Evolutionary conservation across 176 grass and related monocot species (phyloP), one percentile per base, ranked within the genome.

Genomic region (Juncus inflexus): DNA sequence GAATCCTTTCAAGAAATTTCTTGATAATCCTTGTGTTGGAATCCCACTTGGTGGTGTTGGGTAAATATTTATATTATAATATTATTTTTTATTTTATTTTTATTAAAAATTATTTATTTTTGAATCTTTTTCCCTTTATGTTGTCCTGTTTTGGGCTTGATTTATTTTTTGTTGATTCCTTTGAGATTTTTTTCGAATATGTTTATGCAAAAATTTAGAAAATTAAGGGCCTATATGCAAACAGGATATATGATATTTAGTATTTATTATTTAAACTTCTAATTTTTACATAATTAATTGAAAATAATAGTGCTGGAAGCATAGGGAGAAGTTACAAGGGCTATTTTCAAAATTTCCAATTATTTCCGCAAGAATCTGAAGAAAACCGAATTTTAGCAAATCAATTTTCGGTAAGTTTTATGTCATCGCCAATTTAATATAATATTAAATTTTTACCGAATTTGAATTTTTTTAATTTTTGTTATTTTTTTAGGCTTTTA

Each of bases 251-350:
- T 9, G 43, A 28, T 28, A 28, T 28, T 28, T 28, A 28, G 19
- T 13, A 56, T 9, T 15, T 14, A 47, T 12, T 43, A 58, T 35
- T 40, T 60, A 59, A 40, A 35, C 12, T 60, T 41, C 15, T 71
- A 47, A 45, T 64, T 40, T 6, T 47, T 47, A 47, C 9, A 9
- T 47, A 47, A 47, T 47, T 47, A 47, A 5, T 41, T 28, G 19
- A 28, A 59, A 58, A 39, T 57, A 15, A 61, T 74, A 96, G 91
- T 76, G 62, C 77, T 83, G 91, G 91, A 73, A 96, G 91, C 65
- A 86, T 96, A 50, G 91, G 91, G 19, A 96, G 82, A 79, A 96
- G 91, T 80, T 96, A 88, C 79, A 96, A 79, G 69, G 91, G 91
- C 35, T 90, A 86, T 67, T 96, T 96, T 65, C 91, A 96, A 81